Evolutionary conservation across 1,284 basidiomycete genomes (phyloP).

Genomic region (Ustilago lituana): DNA sequence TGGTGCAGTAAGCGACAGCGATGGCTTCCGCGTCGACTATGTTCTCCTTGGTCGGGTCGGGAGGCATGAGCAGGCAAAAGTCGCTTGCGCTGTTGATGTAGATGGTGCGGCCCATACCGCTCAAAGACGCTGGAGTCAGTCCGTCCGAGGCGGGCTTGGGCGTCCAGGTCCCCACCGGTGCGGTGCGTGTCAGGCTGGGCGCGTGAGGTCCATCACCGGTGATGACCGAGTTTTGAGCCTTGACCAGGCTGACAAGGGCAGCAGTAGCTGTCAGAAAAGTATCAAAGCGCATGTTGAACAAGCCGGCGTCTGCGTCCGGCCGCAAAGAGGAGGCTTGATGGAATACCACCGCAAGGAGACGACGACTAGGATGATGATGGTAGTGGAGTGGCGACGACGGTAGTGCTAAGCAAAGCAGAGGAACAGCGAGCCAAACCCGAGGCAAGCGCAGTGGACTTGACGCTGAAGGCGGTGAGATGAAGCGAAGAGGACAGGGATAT

Average conservation of each 20-base stretch:
- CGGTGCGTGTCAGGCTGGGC: conserved; percentile 30
- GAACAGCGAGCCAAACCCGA: too few relatives aligned
- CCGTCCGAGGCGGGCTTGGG: conserved; percentile 30
- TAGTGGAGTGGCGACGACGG: background rate
- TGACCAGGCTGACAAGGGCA: conserved; percentile 14
- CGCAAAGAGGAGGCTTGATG: too few relatives aligned
- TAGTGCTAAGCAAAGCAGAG: too few relatives aligned
- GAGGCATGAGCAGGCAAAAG: conserved; percentile 62
- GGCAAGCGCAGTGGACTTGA: too few relatives aligned
- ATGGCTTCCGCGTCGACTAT: conserved; percentile 61
- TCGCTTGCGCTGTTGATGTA: conserved; percentile 54
- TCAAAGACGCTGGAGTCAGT: conserved; percentile 21
- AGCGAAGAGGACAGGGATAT: too few relatives aligned
- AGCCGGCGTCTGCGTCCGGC: background rate
- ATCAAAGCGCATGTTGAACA: conserved; percentile 26
- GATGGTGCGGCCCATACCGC: conserved; percentile 38
- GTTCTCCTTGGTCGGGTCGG: conserved; percentile 57
- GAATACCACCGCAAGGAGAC: too few relatives aligned
- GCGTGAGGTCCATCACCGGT: conserved; percentile 38
- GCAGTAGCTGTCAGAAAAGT: conserved; percentile 16
- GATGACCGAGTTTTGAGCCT: conserved; percentile 33
- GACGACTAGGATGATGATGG: background rate
- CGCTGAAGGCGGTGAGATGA: too few relatives aligned
- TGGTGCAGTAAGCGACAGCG: conserved; percentile 61
- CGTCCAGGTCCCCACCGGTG: conserved; percentile 43